A percentile compares a stretch with the other conserved stretches of the same genome.
phyloP scores from a whole-genome alignment of 2,329 filamentous ascomycete genomes.

The Scedosporium apiospermum region DNA sequence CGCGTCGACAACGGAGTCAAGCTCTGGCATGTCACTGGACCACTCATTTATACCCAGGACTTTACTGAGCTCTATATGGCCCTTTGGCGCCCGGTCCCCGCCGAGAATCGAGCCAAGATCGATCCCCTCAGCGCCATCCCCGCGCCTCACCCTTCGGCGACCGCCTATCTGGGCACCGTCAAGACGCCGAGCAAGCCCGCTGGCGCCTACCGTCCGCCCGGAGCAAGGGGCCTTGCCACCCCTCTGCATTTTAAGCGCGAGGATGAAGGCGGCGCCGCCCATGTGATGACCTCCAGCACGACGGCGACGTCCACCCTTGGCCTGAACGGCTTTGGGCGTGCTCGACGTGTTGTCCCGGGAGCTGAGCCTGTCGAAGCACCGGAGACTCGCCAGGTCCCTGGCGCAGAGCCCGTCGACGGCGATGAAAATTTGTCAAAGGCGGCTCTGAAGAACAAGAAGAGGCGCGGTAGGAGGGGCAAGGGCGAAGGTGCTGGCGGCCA shows the following conservation, averaged over 20 bases:
- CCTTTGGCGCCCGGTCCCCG: slow-evolving; percentile 70
- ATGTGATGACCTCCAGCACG: slow-evolving; percentile 48
- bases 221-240: slow-evolving; percentile 79
- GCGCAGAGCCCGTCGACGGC: slow-evolving; percentile 52
- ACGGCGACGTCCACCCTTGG: slow-evolving; percentile 54
- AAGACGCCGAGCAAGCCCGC: slow-evolving; percentile 95
- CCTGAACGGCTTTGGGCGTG: slow-evolving; percentile 69
- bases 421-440: slow-evolving; percentile 74
- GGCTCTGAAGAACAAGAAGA: slow-evolving; percentile 96
- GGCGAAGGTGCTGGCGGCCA: slow-evolving; percentile 54
- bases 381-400: slow-evolving; percentile 54
- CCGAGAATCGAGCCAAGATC: slow-evolving; percentile 46
- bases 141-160: slow-evolving; percentile 70
- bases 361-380: slow-evolving; percentile 51
- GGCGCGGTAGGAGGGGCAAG: slow-evolving; percentile 83
- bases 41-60: slow-evolving; percentile 90
- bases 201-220: slow-evolving; percentile 92
- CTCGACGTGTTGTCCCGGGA: slow-evolving; percentile 74
- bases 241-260: slow-evolving; percentile 95
- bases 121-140: slow-evolving; percentile 70
- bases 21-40: slow-evolving; percentile 85
- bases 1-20: slow-evolving; percentile 95
- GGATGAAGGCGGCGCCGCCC: slow-evolving; percentile 88
- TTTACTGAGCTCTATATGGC: slow-evolving; percentile 92
- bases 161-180: slow-evolving; percentile 70